These are phyloP conservation scores for Drechslerella stenobrocha DNA, from an alignment of 2,329 filamentous ascomycete genomes.

Conservation along the genomic window DNA sequence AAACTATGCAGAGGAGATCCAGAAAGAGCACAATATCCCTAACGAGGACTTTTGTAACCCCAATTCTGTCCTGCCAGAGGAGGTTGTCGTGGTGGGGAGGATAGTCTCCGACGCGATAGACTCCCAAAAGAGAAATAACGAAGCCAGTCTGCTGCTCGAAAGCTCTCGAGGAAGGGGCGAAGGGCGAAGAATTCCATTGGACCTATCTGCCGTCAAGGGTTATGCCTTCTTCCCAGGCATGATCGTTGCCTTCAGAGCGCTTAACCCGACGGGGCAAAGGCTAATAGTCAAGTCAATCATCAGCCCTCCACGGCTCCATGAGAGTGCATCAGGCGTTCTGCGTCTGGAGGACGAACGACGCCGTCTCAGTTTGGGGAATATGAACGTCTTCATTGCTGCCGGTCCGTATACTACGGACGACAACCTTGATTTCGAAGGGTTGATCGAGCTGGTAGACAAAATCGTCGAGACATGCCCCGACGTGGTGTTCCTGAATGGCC, in stretches of 20 bases:
- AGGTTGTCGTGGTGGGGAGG: conserved; percentile 85
- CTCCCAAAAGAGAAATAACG: conserved; percentile 72
- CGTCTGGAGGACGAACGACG: conserved; percentile 69
- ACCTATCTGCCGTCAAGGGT: conserved; percentile 68
- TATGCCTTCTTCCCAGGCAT: conserved; percentile 94
- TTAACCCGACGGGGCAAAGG: conserved; percentile 80
- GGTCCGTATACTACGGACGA: conserved; percentile 92
- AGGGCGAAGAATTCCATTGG: conserved; percentile 77
- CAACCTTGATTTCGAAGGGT: conserved; percentile 84
- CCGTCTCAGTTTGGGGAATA: conserved; percentile 63
- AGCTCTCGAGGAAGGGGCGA: conserved; percentile 81
- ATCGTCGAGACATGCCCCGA: conserved; percentile 77
- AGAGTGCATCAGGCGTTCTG: conserved; percentile 69
- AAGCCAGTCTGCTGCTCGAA: conserved; percentile 82
- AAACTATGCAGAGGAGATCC: conserved; percentile 74
- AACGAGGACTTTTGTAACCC: conserved; percentile 79
- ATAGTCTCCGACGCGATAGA: conserved; percentile 87
- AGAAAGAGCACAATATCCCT: conserved; percentile 74
- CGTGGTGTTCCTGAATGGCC: conserved; percentile 76
- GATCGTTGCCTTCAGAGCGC: conserved; percentile 82
- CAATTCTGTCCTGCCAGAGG: conserved; percentile 70
- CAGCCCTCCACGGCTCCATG: conserved; percentile 71
- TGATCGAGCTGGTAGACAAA: conserved; percentile 77
- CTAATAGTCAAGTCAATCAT: conserved; percentile 80
- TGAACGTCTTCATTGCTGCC: conserved; percentile 76